Conservation (phyloP, 179 eudicot species). For the Beta lomatogona region DNA sequence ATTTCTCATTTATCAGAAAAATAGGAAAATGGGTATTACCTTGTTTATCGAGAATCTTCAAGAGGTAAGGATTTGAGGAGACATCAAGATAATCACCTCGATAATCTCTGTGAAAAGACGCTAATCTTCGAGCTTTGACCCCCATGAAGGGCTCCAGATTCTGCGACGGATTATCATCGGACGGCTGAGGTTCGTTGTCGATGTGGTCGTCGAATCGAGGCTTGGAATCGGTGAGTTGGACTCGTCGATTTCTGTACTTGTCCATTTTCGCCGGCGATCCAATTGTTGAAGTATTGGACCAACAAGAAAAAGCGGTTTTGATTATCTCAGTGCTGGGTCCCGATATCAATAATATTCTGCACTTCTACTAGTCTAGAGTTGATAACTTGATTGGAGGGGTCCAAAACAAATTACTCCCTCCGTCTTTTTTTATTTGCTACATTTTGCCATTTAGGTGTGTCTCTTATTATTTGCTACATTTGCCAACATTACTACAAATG, state of each 20-base stretch:
- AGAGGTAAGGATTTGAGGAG: conserved; percentile 58
- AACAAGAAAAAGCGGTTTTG: too few species aligned
- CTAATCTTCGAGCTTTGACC: conserved; percentile 58
- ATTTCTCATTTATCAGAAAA: background rate
- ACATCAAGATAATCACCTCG: conserved; percentile 71
- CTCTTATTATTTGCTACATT: too few species aligned
- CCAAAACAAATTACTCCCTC: too few species aligned
- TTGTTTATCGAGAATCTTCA: conserved; percentile 79
- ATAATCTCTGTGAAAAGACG: conserved; percentile 55
- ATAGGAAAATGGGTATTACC: conserved; percentile 37
- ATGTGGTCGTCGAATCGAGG: conserved; percentile 15
- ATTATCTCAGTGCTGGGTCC: too few species aligned
- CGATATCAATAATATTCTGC: too few species aligned
- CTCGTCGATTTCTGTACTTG: conserved; percentile 24
- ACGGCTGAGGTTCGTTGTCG: conserved; percentile 27
- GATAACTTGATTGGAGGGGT: too few species aligned
- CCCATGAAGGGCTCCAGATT: conserved; percentile 77
- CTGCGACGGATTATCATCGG: conserved; percentile 31
- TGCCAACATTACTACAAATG: too few species aligned
- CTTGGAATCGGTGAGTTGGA: conserved; percentile 22
- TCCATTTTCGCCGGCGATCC: background rate
- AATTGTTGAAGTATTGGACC: background rate
- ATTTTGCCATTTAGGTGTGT: too few species aligned
- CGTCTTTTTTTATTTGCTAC: too few species aligned
- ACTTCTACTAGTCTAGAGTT: too few species aligned